phyloP scores from a whole-genome alignment of 495 filamentous ascomycete species.

The Corynascus novoguineensis region DNA sequence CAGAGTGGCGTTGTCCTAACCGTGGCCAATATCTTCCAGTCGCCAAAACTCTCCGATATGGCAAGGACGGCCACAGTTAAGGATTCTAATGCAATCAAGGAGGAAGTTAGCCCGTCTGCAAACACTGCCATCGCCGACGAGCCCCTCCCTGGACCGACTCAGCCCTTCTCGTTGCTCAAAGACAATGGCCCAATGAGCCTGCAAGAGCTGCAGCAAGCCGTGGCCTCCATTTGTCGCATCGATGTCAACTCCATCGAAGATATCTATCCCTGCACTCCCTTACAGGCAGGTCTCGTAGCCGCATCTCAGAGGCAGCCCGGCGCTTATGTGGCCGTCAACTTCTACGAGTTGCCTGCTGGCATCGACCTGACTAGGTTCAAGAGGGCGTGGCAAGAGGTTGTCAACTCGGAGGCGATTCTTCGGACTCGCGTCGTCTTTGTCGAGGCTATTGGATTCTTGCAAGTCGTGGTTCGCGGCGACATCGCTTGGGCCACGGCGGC shows the following conservation, averaged over 20 bases:
- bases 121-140: background rate
- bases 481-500: slow-evolving; percentile 14
- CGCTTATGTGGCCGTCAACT: slow-evolving; percentile 26
- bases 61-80: slow-evolving; percentile 21
- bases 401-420: slow-evolving; percentile 47
- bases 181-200: background rate
- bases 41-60: slow-evolving; percentile 45
- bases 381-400: slow-evolving; percentile 50
- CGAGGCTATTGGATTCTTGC: slow-evolving; percentile 15
- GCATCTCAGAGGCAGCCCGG: slow-evolving; percentile 3
- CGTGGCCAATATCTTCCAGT: slow-evolving; percentile 47
- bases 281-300: slow-evolving; percentile 57
- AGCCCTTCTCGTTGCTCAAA: slow-evolving; percentile 16
- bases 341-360: slow-evolving; percentile 40
- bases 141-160: background rate
- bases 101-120: background rate
- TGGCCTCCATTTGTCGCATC: slow-evolving; percentile 22
- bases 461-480: slow-evolving; percentile 18
- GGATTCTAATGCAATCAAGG: background rate
- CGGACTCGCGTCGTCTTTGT: slow-evolving; percentile 32
- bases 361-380: slow-evolving; percentile 48
- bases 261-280: slow-evolving; percentile 43
- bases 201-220: slow-evolving; percentile 5
- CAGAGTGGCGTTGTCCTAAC: slow-evolving; percentile 46
- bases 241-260: slow-evolving; percentile 24